Base-by-base conservation (phyloP, 176 grass and related monocot species). In the Oryza meridionalis region DNA sequence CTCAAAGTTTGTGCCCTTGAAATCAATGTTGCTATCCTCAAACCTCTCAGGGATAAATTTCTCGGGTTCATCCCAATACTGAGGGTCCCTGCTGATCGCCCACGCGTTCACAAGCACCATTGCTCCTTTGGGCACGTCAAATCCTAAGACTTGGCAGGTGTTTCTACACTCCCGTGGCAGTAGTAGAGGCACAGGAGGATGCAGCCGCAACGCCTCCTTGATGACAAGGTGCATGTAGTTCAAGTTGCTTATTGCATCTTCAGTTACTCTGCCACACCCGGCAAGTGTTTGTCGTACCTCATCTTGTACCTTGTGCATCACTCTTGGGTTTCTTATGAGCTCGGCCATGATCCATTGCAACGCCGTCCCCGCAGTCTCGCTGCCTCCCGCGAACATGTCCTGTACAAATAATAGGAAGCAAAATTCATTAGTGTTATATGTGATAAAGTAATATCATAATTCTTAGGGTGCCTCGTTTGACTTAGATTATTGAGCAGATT, bases 261-360 rank as follows among this genome's bases (percentile, higher is more conserved):
- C 77, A 3, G 50, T 43, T 8, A 80, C 32, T 61, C 0, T 62
- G 0, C 11, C 5, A 9, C 76, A 58, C 6, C 81, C 85, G 11
- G 10, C 46, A 0, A 84, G 14, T 1, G 1, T 32, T 49, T 2
- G 70, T 0, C 89, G 72, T 15, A 88, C 45, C 65, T 90, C 84
- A 0, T 63, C 85, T 7, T 73, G 77, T 0, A 37, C 81, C 66
- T 85, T 85, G 3, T 11, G 27, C 72, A 88, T 84, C 19, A 67
- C 58, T 38, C 27, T 29, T 0, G 85, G 81, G 72, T 82, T 77
- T 31, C 45, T 43, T 21, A 85, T 26, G 0, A 91, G 89, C 72
- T 91, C 89, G 0, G 89, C 46, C 89, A 91, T 88, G 5, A 40
- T 64, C 89, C 85, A 91, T 46, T 88, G 65, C 38, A 88, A 31